phyloP scores from a whole-genome alignment of 2,329 filamentous ascomycete species.

The Dendrostoma leiphaemia region DNA sequence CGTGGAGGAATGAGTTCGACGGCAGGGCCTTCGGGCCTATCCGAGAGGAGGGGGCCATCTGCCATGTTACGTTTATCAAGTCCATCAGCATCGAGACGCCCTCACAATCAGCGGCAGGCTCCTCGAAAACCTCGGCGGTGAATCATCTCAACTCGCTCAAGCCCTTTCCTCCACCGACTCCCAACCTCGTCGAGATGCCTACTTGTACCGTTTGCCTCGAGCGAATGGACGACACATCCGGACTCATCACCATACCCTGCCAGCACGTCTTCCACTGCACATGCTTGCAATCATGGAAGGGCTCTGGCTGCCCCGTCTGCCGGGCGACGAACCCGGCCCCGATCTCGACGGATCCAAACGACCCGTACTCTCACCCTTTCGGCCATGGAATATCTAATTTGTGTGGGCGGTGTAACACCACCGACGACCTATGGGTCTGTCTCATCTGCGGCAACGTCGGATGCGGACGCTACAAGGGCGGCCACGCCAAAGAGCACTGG shows the following conservation, averaged over 20 bases:
- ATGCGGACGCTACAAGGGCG: conserved; percentile 90
- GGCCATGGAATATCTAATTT: conserved; percentile 63
- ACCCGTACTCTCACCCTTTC: conserved; percentile 54
- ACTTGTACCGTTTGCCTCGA: conserved; percentile 96
- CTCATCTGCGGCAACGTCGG: conserved; percentile 90
- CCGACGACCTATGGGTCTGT: conserved; percentile 90
- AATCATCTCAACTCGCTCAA: conserved; percentile 46
- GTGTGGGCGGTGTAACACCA: conserved; percentile 77
- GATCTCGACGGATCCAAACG: conserved; percentile 41
- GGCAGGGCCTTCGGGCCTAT: conserved; percentile 90
- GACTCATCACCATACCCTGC: conserved; percentile 91
- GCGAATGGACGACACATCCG: conserved; percentile 96
- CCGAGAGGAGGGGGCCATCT: conserved; percentile 82
- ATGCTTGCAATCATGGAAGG: conserved; percentile 94
- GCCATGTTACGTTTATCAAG: conserved; percentile 92
- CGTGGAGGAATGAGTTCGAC: conserved; percentile 86
- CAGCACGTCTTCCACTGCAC: conserved; percentile 98
- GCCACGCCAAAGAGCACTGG: conserved; percentile 91
- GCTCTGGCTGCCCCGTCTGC: conserved; percentile 90
- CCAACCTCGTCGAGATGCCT: conserved; percentile 83
- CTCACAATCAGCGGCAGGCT: conserved; percentile 38
- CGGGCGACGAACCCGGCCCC: conserved; percentile 68
- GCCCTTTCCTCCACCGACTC: conserved; percentile 67
- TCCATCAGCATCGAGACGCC: conserved; percentile 81
- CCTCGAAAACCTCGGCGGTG: conserved; percentile 27